phyloP scores from a whole-genome alignment of 106 monocot genomes.

The Acorus calamus region DNA sequence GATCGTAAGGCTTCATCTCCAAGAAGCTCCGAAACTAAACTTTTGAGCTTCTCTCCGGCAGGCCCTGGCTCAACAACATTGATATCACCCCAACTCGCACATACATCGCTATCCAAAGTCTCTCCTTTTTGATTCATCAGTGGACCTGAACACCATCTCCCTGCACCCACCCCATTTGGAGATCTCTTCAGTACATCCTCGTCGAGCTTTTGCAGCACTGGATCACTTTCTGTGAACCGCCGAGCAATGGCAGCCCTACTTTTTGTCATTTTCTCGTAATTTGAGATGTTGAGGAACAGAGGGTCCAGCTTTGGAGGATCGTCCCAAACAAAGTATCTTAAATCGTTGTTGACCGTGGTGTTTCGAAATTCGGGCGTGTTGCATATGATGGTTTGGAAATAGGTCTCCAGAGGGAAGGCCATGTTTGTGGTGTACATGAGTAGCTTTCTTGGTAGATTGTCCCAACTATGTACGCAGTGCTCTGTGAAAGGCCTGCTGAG shows the following conservation, averaged over 20 bases:
- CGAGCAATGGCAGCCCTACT: constrained; percentile 72
- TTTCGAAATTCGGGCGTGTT: constrained; percentile 61
- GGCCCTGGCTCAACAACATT: constrained; percentile 27
- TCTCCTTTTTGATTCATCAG: background rate
- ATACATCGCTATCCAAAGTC: constrained; percentile 8
- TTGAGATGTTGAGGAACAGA: constrained; percentile 39
- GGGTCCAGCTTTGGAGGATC: constrained; percentile 60
- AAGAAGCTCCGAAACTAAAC: constrained; percentile 24
- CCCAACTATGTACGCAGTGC: constrained; percentile 44
- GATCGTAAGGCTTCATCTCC: constrained; percentile 25
- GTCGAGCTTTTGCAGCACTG: constrained; percentile 44
- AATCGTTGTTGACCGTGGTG: constrained; percentile 68
- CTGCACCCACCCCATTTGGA: constrained; percentile 17
- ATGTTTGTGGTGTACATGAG: constrained; percentile 83
- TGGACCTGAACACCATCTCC: constrained; percentile 42
- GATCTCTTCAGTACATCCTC: constrained; percentile 32
- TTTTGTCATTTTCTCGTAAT: constrained; percentile 41
- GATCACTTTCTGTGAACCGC: constrained; percentile 40
- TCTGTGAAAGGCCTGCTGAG: constrained; percentile 65
- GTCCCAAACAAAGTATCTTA: constrained; percentile 68
- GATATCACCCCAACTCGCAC: constrained; percentile 38
- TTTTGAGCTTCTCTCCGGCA: constrained; percentile 34
- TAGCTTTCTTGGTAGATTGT: constrained; percentile 84
- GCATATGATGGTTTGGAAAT: constrained; percentile 88
- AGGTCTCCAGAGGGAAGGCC: constrained; percentile 59